These are phyloP conservation scores for Penicillium ochrochloron DNA, from an alignment of 495 filamentous ascomycete genomes.

Conservation along the genomic window DNA sequence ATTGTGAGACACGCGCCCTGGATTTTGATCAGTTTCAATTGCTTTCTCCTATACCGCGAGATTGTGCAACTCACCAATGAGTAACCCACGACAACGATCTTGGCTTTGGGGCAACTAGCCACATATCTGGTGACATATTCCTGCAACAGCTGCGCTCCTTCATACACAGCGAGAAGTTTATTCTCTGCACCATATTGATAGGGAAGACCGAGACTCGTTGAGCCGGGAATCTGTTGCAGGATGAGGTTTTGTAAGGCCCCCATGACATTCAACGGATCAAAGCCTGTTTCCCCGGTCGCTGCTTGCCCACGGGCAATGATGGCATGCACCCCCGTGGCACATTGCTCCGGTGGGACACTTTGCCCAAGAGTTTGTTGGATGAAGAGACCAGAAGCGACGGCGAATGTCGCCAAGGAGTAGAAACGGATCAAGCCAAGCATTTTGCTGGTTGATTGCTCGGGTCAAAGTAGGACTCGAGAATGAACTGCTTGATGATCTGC, in stretches of 20 bases:
- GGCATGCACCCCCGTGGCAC: conserved; percentile 29
- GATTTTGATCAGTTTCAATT: neutral
- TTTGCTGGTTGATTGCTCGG: neutral
- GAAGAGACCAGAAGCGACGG: neutral
- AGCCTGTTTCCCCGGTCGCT: conserved; percentile 4
- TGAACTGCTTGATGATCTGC: neutral
- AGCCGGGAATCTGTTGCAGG: conserved; percentile 28
- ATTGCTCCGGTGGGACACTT: conserved; percentile 15
- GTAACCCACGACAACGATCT: conserved; percentile 28
- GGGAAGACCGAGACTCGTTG: conserved; percentile 29
- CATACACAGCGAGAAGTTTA: conserved; percentile 23
- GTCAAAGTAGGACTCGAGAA: neutral
- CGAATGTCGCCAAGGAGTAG: conserved; percentile 9
- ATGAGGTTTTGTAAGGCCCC: conserved; percentile 24
- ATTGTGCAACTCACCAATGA: conserved; percentile 21
- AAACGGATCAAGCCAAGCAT: conserved; percentile 12
- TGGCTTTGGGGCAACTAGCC: conserved; percentile 22
- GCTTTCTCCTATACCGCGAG: neutral
- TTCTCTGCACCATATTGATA: conserved; percentile 21
- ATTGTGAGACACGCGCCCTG: conserved; percentile 30
- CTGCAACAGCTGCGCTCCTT: conserved; percentile 27
- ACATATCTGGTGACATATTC: conserved; percentile 24
- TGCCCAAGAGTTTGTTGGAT: conserved; percentile 18
- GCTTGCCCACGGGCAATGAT: conserved; percentile 32
- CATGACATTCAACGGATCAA: conserved; percentile 29